phyloP scores from a whole-genome alignment of 169 alveolate genomes.

The Plasmodium falciparum region DNA sequence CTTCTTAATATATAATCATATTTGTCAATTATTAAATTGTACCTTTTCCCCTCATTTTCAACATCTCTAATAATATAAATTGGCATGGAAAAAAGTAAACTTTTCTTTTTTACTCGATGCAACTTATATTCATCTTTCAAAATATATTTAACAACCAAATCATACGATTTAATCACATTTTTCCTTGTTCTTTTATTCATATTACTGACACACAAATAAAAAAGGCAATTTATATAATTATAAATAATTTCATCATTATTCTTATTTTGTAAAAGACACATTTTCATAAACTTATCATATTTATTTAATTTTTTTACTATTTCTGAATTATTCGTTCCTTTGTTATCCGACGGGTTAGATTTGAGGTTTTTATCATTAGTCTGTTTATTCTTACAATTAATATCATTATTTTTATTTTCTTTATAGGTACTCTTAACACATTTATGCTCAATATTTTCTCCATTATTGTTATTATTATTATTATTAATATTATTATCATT shows the following conservation, averaged over 20 bases:
- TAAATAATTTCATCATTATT: conserved; percentile 32
- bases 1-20: conserved; percentile 71
- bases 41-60: conserved; percentile 44
- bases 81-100: conserved; percentile 45
- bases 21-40: conserved; percentile 41
- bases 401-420: too few relatives aligned
- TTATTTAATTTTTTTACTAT: neutral
- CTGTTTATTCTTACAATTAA: too few relatives aligned
- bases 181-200: conserved; percentile 38
- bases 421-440: neutral
- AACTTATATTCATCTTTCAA: conserved; percentile 63
- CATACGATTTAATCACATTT: conserved; percentile 39
- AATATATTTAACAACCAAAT: conserved; percentile 42
- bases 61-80: conserved; percentile 39
- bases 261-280: conserved; percentile 10
- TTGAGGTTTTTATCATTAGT: neutral
- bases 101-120: conserved; percentile 52
- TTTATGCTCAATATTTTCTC: neutral
- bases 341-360: neutral
- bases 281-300: conserved; percentile 24
- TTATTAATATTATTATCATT: neutral
- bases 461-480: neutral
- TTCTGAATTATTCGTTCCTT: neutral
- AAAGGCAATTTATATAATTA: conserved; percentile 25
- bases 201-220: conserved; percentile 58